These are phyloP conservation scores for Durio zibethinus DNA, from an alignment of 345 rosid genomes.

Conservation along the genomic window DNA sequence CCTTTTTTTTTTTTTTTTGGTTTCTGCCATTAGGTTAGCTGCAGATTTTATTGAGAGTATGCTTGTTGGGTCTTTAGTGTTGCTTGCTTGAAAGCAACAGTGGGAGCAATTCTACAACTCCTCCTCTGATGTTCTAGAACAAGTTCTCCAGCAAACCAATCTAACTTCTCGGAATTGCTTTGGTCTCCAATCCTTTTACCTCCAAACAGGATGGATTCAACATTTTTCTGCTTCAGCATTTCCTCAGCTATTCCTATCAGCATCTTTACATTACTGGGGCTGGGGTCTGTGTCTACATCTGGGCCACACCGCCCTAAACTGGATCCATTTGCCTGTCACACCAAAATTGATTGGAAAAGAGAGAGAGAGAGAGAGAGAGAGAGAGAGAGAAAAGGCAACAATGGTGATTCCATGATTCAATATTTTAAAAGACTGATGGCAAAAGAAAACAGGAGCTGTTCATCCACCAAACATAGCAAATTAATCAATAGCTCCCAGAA, in stretches of 20 bases:
- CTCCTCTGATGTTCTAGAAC: constrained; percentile 92
- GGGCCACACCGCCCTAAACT: constrained; percentile 60
- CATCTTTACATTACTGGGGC: constrained; percentile 67
- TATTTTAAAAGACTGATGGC: not conserved
- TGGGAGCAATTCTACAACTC: constrained; percentile 91
- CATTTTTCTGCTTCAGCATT: constrained; percentile 93
- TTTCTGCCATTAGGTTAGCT: constrained; percentile 30
- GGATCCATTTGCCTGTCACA: constrained; percentile 77
- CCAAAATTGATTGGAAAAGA: not conserved
- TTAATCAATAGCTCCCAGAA: not conserved
- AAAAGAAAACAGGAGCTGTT: not conserved
- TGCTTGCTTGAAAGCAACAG: constrained; percentile 93
- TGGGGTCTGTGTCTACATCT: constrained; percentile 66
- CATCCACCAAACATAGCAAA: not conserved
- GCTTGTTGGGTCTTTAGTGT: constrained; percentile 35
- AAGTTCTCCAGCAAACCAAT: constrained; percentile 83
- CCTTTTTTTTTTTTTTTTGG: constrained; percentile 23
- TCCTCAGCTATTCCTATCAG: constrained; percentile 74
- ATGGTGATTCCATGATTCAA: not conserved
- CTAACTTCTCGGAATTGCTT: constrained; percentile 77
- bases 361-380: no score
- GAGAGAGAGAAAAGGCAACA: not conserved
- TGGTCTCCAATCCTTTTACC: constrained; percentile 78
- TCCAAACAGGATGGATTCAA: constrained; percentile 82
- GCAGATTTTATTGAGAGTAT: constrained; percentile 22